Evolutionary conservation across 73 alveolate species (phyloP).

Genomic region (Paramecium caudatum): DNA sequence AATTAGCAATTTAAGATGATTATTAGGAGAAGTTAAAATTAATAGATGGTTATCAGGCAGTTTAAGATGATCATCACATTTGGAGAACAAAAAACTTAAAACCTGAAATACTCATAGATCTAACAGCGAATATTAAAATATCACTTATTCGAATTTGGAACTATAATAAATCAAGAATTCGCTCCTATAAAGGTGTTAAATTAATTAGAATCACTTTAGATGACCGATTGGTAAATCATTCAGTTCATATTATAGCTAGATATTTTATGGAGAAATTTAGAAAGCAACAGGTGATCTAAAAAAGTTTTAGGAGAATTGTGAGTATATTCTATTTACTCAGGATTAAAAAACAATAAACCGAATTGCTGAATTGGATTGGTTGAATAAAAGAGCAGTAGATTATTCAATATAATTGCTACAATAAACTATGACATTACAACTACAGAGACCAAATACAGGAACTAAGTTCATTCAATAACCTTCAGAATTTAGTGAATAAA

Average conservation of each 20-base stretch:
- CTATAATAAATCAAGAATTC: slow-evolving; percentile 90
- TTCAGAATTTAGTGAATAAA: too few relatives aligned
- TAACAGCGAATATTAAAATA: slow-evolving; percentile 67
- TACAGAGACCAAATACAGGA: slow-evolving; percentile 79
- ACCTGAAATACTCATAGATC: slow-evolving; percentile 83
- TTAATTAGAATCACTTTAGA: slow-evolving; percentile 79
- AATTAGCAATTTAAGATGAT: slow-evolving; percentile 84
- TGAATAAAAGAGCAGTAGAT: slow-evolving; percentile 74
- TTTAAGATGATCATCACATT: slow-evolving; percentile 89
- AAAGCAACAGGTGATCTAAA: slow-evolving; percentile 89
- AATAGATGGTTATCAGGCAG: slow-evolving; percentile 83
- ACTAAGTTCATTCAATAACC: too few relatives aligned
- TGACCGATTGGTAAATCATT: slow-evolving; percentile 55
- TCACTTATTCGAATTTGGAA: slow-evolving; percentile 93
- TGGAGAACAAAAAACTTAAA: slow-evolving; percentile 91
- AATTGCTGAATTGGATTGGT: slow-evolving; percentile 88
- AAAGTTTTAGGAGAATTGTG: slow-evolving; percentile 79
- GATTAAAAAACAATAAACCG: slow-evolving; percentile 80
- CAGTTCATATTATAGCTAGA: slow-evolving; percentile 47
- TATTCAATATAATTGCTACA: neutral
- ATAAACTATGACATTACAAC: neutral
- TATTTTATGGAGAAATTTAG: slow-evolving; percentile 86
- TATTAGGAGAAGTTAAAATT: slow-evolving; percentile 89
- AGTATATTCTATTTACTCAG: slow-evolving; percentile 86
- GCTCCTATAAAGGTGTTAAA: slow-evolving; percentile 90